Conservation (phyloP, 2,329 filamentous ascomycete species). For the Pleomassaria siparia region DNA sequence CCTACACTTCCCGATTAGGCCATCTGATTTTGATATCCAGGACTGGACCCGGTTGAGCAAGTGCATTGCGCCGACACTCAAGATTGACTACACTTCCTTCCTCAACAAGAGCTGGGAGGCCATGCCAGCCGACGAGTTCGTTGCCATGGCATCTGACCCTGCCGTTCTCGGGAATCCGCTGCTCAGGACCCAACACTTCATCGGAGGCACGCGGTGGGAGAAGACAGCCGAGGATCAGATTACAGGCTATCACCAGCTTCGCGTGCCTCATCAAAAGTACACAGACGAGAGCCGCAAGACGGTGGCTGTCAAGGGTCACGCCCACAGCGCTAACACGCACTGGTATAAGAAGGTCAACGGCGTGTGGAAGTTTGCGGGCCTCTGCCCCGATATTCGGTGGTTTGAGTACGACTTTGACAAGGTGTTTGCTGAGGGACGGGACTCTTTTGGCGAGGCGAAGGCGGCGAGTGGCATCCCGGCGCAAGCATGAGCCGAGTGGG, state of each 20-base stretch:
- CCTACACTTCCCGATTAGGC: neutral
- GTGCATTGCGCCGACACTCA: constrained; percentile 64
- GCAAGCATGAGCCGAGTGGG: constrained; percentile 4
- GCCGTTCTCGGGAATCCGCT: constrained; percentile 57
- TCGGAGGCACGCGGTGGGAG: constrained; percentile 56
- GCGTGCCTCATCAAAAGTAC: constrained; percentile 61
- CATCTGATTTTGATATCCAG: constrained; percentile 20
- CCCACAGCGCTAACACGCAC: constrained; percentile 56
- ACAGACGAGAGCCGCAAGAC: constrained; percentile 49
- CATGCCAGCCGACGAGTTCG: constrained; percentile 58
- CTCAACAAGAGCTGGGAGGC: constrained; percentile 58
- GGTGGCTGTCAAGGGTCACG: constrained; percentile 58
- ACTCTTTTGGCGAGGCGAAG: constrained; percentile 48
- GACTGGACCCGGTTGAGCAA: constrained; percentile 63
- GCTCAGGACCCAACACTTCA: constrained; percentile 60
- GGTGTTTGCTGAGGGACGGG: constrained; percentile 53
- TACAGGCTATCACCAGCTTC: constrained; percentile 58
- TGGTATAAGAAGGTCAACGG: constrained; percentile 61
- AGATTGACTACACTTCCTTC: constrained; percentile 68
- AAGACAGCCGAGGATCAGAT: constrained; percentile 53
- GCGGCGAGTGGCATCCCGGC: constrained; percentile 43
- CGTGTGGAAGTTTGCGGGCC: constrained; percentile 60
- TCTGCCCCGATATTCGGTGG: constrained; percentile 58
- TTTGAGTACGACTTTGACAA: constrained; percentile 59
- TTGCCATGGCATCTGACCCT: constrained; percentile 55